Evolutionary conservation across 2,329 filamentous ascomycete species (phyloP).

Genomic region (Sporothrix luriei): DNA sequence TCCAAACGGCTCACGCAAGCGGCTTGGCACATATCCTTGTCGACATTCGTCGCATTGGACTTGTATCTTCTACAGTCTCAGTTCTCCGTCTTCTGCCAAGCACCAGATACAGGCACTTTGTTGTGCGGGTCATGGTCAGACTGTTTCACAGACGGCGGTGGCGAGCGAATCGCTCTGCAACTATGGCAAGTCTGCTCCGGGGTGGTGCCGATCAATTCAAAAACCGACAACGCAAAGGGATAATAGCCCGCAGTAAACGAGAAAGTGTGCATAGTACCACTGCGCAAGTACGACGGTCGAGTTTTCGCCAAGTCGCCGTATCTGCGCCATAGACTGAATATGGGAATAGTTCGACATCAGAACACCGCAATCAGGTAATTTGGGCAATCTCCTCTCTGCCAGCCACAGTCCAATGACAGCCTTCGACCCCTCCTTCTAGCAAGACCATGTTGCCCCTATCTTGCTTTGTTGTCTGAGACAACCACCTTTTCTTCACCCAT

Average conservation of each 20-base stretch:
- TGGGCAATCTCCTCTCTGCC: neutral
- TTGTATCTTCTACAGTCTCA: neutral
- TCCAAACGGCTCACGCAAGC: too few relatives aligned
- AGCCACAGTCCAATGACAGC: neutral
- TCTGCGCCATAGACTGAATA: neutral
- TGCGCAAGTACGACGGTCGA: neutral
- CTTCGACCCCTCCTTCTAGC: neutral
- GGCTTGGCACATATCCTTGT: neutral
- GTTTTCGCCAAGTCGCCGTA: neutral
- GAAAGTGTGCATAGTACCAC: neutral
- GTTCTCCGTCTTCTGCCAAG: neutral
- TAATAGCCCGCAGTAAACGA: neutral
- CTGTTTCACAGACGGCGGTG: neutral
- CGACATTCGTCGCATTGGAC: neutral
- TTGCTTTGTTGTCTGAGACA: slow-evolving; percentile 14
- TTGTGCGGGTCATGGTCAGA: neutral
- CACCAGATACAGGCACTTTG: neutral
- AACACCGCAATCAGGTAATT: neutral
- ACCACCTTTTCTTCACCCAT: neutral
- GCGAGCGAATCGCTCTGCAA: neutral
- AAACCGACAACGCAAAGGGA: neutral
- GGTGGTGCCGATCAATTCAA: slow-evolving; percentile 9
- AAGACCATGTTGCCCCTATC: slow-evolving; percentile 5
- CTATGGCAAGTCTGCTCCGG: neutral
- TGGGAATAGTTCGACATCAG: neutral